A percentile compares a stretch with the other conserved stretches of the same genome.
Evolutionary conservation across 192 early-diverging fungal genomes (phyloP).

Genomic region (Coemansia sp.): DNA sequence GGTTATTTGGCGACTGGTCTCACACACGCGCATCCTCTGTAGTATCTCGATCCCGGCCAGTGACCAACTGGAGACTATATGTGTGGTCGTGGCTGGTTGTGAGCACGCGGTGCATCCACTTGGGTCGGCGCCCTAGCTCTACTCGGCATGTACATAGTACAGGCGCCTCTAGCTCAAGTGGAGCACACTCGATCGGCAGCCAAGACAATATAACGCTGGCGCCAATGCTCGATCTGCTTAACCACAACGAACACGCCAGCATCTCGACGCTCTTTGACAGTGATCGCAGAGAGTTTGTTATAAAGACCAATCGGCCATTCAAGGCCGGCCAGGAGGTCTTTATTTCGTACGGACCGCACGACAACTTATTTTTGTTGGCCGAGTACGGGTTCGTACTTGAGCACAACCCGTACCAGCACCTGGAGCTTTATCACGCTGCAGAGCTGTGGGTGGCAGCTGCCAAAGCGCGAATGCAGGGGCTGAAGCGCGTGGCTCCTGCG

Average conservation of each 20-base stretch:
- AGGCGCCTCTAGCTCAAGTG: not conserved
- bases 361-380: conserved; percentile 50
- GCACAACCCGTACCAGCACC: conserved; percentile 37
- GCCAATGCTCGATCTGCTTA: conserved; percentile 77
- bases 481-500: conserved; percentile 6
- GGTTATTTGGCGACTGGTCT: conserved; percentile 34
- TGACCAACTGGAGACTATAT: conserved; percentile 29
- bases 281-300: conserved; percentile 60
- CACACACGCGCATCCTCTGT: conserved; percentile 12
- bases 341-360: conserved; percentile 54
- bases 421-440: conserved; percentile 37
- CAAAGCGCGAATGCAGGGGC: conserved; percentile 18
- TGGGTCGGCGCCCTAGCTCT: conserved; percentile 17
- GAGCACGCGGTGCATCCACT: conserved; percentile 52
- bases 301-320: conserved; percentile 64
- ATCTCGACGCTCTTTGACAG: conserved; percentile 44
- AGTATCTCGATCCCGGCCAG: not conserved
- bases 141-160: not conserved
- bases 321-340: conserved; percentile 64
- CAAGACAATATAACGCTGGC: conserved; percentile 70
- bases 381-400: conserved; percentile 53
- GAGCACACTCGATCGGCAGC: conserved; percentile 2
- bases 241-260: conserved; percentile 66
- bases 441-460: conserved; percentile 15
- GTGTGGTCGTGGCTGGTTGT: conserved; percentile 56